A percentile compares a stretch with the other conserved stretches of the same genome.
Evolutionary conservation across 1,139 yeast species (phyloP).

Genomic region (Yamadazyma kanchanaburiensis): DNA sequence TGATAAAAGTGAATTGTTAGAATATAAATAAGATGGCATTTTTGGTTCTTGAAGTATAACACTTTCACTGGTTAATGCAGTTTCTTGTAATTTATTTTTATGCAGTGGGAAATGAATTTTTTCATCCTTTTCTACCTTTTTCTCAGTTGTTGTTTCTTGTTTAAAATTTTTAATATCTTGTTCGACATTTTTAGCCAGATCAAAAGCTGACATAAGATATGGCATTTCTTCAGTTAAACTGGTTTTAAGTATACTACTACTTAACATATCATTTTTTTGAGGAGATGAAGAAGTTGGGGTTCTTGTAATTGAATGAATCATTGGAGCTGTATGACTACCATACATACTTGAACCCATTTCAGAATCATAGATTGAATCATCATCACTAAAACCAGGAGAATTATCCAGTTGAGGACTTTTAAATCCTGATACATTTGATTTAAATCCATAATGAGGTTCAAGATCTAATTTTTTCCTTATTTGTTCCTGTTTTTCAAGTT

Average conservation of each 20-base stretch:
- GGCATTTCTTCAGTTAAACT: slow-evolving; percentile 56
- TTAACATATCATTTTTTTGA: slow-evolving; percentile 21
- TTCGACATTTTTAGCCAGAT: slow-evolving; percentile 48
- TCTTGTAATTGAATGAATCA: slow-evolving; percentile 42
- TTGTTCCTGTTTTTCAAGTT: not conserved
- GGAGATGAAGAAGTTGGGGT: slow-evolving; percentile 10
- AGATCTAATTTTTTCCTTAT: slow-evolving; percentile 1
- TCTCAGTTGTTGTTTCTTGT: slow-evolving; percentile 13
- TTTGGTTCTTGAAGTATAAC: slow-evolving; percentile 21
- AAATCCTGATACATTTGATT: not conserved
- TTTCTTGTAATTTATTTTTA: slow-evolving; percentile 27
- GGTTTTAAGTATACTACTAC: slow-evolving; percentile 31
- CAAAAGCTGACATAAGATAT: slow-evolving; percentile 54
- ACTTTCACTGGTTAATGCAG: slow-evolving; percentile 35
- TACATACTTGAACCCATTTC: slow-evolving; percentile 27
- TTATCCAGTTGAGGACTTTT: slow-evolving; percentile 5
- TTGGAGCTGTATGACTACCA: slow-evolving; percentile 32
- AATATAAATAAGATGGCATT: slow-evolving; percentile 26
- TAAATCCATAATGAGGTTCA: slow-evolving; percentile 5
- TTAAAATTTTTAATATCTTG: slow-evolving; percentile 44
- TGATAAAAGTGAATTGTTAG: slow-evolving; percentile 35
- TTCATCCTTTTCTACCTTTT: not conserved
- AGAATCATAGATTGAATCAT: slow-evolving; percentile 23
- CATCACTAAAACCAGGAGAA: slow-evolving; percentile 9
- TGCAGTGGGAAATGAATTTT: slow-evolving; percentile 19